phyloP scores from a whole-genome alignment of 345 rosid species.

The Turnera subulata region DNA sequence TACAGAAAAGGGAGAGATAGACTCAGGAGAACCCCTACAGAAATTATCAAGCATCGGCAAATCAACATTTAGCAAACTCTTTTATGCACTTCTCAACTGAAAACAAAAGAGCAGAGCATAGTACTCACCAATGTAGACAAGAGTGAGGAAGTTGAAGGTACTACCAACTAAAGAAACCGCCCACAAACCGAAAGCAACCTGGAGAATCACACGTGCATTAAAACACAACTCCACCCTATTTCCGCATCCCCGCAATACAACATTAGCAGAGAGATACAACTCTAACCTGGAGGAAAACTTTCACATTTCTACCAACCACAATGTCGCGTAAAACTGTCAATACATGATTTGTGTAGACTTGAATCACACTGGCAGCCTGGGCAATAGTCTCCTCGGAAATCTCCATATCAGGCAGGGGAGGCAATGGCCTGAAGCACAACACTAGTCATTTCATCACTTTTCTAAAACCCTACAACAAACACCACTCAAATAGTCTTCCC shows the following conservation, averaged over 20 bases:
- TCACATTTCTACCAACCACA: slow-evolving; percentile 56
- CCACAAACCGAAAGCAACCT: slow-evolving; percentile 66
- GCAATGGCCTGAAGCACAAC: slow-evolving; percentile 62
- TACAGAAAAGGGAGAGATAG: slow-evolving; percentile 65
- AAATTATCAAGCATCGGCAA: background rate
- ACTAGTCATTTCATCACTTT: background rate
- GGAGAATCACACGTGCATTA: slow-evolving; percentile 11
- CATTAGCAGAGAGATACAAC: background rate
- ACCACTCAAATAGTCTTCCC: background rate
- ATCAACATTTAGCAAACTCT: background rate
- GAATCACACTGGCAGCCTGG: slow-evolving; percentile 47
- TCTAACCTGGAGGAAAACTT: slow-evolving; percentile 61
- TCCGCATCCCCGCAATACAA: background rate
- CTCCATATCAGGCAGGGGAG: slow-evolving; percentile 86
- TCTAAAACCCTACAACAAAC: background rate
- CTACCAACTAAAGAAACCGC: slow-evolving; percentile 57
- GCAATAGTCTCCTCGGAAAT: slow-evolving; percentile 61
- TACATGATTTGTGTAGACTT: slow-evolving; percentile 48
- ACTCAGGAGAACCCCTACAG: slow-evolving; percentile 66
- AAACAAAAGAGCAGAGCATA: background rate
- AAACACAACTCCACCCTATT: background rate
- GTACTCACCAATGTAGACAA: slow-evolving; percentile 72
- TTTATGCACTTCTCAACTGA: background rate
- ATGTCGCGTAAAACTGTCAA: slow-evolving; percentile 66
- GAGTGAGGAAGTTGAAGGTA: slow-evolving; percentile 67